Evolutionary conservation across 768 basidiomycete genomes (phyloP).

Genomic region (Tylopilus rubrobrunneus): DNA sequence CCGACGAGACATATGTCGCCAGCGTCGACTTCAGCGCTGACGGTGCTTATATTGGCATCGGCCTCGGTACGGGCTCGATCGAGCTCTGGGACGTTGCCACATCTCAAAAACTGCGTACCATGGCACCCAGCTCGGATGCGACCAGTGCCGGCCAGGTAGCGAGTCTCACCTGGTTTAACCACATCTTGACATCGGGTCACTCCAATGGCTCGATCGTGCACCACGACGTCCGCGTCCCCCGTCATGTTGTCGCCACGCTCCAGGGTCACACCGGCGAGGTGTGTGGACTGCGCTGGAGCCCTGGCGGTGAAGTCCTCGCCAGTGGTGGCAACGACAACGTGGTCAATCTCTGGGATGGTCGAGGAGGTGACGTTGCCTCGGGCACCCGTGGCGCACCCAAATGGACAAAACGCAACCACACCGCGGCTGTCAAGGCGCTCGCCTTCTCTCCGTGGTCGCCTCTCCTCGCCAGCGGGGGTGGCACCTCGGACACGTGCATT

Average conservation of each 20-base stretch:
- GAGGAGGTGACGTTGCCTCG: conserved; percentile 51
- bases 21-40: conserved; percentile 78
- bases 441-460: conserved; percentile 98
- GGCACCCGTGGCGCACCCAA: conserved; percentile 61
- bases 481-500: conserved; percentile 88
- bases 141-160: conserved; percentile 61
- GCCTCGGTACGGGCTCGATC: conserved; percentile 76
- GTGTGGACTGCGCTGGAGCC: conserved; percentile 87
- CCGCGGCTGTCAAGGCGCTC: conserved; percentile 83
- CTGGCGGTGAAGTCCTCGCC: conserved; percentile 85
- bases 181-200: conserved; percentile 84
- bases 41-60: conserved; percentile 78
- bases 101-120: conserved; percentile 79
- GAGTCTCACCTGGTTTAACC: conserved; percentile 81
- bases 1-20: conserved; percentile 72
- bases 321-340: conserved; percentile 98
- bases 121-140: conserved; percentile 47
- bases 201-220: conserved; percentile 95
- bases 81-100: conserved; percentile 93
- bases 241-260: conserved; percentile 88
- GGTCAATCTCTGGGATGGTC: conserved; percentile 95
- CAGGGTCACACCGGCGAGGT: conserved; percentile 90
- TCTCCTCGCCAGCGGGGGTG: conserved; percentile 89
- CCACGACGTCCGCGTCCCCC: conserved; percentile 85
- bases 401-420: conserved; percentile 90